phyloP scores from a whole-genome alignment of 768 basidiomycete species.

The Amylocystis lapponica region DNA sequence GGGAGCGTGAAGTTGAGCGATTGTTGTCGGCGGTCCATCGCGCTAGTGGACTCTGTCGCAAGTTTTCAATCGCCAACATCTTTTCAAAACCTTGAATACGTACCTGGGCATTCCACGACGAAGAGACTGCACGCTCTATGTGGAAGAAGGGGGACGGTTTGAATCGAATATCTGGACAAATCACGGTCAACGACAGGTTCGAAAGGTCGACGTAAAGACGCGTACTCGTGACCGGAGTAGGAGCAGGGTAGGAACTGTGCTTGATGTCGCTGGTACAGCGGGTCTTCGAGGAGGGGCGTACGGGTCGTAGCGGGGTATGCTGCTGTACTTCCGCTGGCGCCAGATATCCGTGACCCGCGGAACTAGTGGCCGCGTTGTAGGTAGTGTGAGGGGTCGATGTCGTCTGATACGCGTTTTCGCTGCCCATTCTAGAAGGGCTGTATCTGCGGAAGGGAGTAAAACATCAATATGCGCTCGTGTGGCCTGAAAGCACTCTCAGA shows the following conservation, averaged over 20 bases:
- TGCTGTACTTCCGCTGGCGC: background rate
- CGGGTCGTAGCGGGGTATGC: conserved; percentile 31
- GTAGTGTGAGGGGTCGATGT: conserved; percentile 5
- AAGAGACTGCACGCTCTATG: conserved; percentile 60
- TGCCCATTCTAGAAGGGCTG: conserved; percentile 4
- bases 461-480: background rate
- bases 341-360: conserved; percentile 1
- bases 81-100: conserved; percentile 9
- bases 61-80: background rate
- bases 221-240: conserved; percentile 21
- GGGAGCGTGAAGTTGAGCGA: conserved; percentile 58
- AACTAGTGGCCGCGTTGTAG: conserved; percentile 8
- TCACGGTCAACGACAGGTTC: too few relatives aligned
- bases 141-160: conserved; percentile 76
- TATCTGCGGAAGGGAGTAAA: conserved; percentile 5
- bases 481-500: background rate
- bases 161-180: conserved; percentile 64
- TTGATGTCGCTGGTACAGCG: conserved; percentile 21
- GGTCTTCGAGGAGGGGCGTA: conserved; percentile 55
- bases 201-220: too few relatives aligned
- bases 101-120: conserved; percentile 78
- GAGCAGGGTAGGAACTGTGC: conserved; percentile 28
- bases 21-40: conserved; percentile 71
- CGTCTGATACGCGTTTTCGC: conserved; percentile 8
- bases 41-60: conserved; percentile 62